These are phyloP conservation scores for Chaetomium olivaceum DNA, from an alignment of 2,329 filamentous ascomycete genomes.

Conservation along the genomic window DNA sequence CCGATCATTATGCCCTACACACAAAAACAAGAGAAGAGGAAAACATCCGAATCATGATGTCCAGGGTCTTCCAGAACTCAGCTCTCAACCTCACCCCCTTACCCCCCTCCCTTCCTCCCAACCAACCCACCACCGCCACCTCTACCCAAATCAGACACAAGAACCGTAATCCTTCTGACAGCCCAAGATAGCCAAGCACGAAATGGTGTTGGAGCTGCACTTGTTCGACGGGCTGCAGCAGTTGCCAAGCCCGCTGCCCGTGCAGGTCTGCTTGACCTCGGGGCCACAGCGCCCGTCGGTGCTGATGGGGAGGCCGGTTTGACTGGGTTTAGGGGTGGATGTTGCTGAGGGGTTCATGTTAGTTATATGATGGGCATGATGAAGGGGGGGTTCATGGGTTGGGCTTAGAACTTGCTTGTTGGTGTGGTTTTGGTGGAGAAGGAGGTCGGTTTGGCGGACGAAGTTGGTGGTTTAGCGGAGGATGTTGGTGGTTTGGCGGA, in stretches of 20 bases:
- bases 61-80: background rate
- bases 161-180: slow-evolving; percentile 31
- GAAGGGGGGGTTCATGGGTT: background rate
- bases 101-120: background rate
- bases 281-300: slow-evolving; percentile 30
- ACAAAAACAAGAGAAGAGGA: background rate
- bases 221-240: slow-evolving; percentile 28
- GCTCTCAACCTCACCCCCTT: background rate
- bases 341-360: background rate
- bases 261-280: slow-evolving; percentile 29
- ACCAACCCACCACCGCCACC: background rate
- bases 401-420: background rate
- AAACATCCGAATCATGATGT: background rate
- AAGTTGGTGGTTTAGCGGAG: background rate
- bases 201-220: slow-evolving; percentile 30
- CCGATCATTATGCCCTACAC: background rate
- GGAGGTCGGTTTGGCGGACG: background rate
- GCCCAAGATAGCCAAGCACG: slow-evolving; percentile 29
- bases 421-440: background rate
- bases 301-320: slow-evolving; percentile 25
- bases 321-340: slow-evolving; percentile 12
- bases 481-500: background rate
- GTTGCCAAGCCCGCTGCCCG: slow-evolving; percentile 28
- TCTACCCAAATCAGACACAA: slow-evolving; percentile 18
- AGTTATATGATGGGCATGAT: background rate